These are phyloP conservation scores for Carallia pectinifolia DNA, from an alignment of 345 rosid species.

Conservation along the genomic window DNA sequence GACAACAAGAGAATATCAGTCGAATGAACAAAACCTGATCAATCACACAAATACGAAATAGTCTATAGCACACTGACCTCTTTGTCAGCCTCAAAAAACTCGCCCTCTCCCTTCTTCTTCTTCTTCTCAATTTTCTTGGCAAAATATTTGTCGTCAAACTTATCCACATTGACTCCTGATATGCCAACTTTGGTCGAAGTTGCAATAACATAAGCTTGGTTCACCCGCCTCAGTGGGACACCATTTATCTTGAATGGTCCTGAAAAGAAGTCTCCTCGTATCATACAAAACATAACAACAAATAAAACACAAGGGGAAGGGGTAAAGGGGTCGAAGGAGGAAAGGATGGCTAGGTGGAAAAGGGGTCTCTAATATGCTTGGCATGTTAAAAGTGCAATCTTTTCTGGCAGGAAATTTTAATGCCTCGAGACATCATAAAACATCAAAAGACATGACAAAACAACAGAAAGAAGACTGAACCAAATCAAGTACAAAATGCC, in stretches of 20 bases:
- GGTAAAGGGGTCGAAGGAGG: no score
- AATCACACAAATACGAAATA: not conserved
- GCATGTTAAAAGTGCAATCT: no score
- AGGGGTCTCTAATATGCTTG: no score
- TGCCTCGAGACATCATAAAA: no score
- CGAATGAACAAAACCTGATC: not conserved
- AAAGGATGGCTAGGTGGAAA: no score
- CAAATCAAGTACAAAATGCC: no score
- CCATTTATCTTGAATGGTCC: constrained; percentile 79
- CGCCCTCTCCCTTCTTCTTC: constrained; percentile 68
- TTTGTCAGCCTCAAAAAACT: constrained; percentile 75
- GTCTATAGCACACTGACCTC: constrained; percentile 36
- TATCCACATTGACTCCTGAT: constrained; percentile 60
- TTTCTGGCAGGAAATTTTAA: no score
- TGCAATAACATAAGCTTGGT: constrained; percentile 59
- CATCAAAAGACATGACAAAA: no score
- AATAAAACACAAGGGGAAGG: no score
- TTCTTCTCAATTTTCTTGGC: constrained; percentile 67
- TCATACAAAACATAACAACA: not conserved
- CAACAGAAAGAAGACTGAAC: no score
- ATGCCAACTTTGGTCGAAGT: constrained; percentile 72
- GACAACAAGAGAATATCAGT: not conserved
- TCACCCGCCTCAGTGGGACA: constrained; percentile 69
- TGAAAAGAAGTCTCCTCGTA: constrained; percentile 13
- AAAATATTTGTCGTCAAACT: constrained; percentile 27